These are phyloP conservation scores for Penicillium crystallinum DNA, from an alignment of 495 filamentous ascomycete genomes.

Conservation along the genomic window DNA sequence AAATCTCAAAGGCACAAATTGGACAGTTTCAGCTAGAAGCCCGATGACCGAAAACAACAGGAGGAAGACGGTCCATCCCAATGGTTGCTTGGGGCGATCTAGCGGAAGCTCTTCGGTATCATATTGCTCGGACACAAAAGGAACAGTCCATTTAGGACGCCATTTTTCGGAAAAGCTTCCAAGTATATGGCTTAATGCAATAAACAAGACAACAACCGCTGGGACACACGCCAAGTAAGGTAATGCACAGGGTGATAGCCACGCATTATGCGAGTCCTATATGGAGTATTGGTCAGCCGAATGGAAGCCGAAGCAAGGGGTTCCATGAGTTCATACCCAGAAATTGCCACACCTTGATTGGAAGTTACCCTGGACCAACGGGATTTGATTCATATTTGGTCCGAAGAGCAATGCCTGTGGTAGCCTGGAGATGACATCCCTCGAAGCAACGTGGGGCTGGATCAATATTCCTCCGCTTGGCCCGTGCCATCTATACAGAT, in stretches of 20 bases:
- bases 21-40: conserved; percentile 34
- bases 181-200: conserved; percentile 36
- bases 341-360: conserved; percentile 16
- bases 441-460: conserved; percentile 2
- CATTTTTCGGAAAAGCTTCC: conserved; percentile 18
- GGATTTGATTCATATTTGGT: conserved; percentile 21
- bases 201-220: conserved; percentile 33
- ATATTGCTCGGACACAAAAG: conserved; percentile 43
- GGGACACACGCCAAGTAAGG: conserved; percentile 45
- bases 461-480: conserved; percentile 6
- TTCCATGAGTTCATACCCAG: conserved; percentile 15
- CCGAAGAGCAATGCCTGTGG: conserved; percentile 3
- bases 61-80: conserved; percentile 33
- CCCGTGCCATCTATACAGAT: conserved; percentile 1
- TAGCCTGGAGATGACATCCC: not conserved
- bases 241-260: conserved; percentile 43
- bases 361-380: conserved; percentile 4
- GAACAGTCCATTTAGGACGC: conserved; percentile 46
- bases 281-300: conserved; percentile 20
- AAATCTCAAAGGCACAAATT: conserved; percentile 28
- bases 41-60: conserved; percentile 39
- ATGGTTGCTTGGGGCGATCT: conserved; percentile 20
- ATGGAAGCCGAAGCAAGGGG: conserved; percentile 1
- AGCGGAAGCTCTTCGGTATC: conserved; percentile 25
- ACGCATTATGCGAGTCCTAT: conserved; percentile 50